Conservation (phyloP, 352 stramenopile genomes). For the Globisporangium polare region DNA sequence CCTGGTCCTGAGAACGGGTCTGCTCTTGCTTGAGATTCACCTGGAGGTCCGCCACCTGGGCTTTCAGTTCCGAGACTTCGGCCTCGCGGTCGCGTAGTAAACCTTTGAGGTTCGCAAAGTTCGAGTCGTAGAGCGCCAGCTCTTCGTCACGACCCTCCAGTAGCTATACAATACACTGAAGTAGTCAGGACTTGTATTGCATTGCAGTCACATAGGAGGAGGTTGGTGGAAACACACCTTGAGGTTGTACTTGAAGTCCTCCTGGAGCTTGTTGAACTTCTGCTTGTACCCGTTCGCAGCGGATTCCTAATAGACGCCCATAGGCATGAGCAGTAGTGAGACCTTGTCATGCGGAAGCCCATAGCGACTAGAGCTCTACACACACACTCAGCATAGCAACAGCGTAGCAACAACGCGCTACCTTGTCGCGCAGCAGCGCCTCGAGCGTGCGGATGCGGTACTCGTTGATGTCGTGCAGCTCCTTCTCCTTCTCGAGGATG, state of each 20-base stretch:
- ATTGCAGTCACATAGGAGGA: no score
- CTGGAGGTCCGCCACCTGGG: conserved; percentile 48
- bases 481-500: conserved; percentile 88
- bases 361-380: not conserved
- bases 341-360: not conserved
- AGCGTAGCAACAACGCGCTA: conserved; percentile 1
- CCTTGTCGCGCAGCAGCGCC: conserved; percentile 73
- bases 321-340: not conserved
- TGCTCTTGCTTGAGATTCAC: conserved; percentile 46
- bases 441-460: conserved; percentile 84
- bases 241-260: conserved; percentile 94
- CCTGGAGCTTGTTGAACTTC: conserved; percentile 83
- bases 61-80: conserved; percentile 64
- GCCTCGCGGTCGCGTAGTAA: conserved; percentile 69
- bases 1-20: conserved; percentile 37
- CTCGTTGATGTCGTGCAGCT: conserved; percentile 92
- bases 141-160: conserved; percentile 90
- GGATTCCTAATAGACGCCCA: conserved; percentile 25
- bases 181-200: no score
- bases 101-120: conserved; percentile 75
- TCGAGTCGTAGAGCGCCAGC: conserved; percentile 83
- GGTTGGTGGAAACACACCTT: conserved; percentile 29
- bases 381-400: no score
- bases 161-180: no score
- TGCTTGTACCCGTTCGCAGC: conserved; percentile 50